Base-by-base conservation (phyloP, 768 basidiomycete genomes). In the Coprinopsis strossmayeri region DNA sequence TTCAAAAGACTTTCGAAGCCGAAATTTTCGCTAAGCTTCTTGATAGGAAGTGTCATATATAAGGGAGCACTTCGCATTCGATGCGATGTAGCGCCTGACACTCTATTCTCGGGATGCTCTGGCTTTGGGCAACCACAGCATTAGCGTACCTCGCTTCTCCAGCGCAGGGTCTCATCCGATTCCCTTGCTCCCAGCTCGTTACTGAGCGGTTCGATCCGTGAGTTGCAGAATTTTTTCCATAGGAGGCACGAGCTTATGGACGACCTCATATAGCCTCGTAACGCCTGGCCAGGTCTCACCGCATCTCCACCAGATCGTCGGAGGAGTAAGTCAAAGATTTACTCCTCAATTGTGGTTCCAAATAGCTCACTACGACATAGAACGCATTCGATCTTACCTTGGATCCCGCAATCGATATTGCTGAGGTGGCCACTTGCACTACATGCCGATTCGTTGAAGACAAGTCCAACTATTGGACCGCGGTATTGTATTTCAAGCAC, bases 101-200 rank as follows among this genome's bases (percentile, higher is more conserved):
- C 15, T 32, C 9, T 15, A 32, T 15, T 32, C 15, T 32, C 30
- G 30, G 30, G 56, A 3, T 64, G 51, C 5, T 78, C 75, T 23
- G n/a, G n/a, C n/a, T n/a, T n/a, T n/a, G n/a, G n/a, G n/a, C n/a
- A n/a, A n/a, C n/a, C n/a, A n/a, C n/a, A n/a, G n/a, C n/a, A n/a
- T n/a, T n/a, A n/a, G n/a, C n/a, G n/a, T n/a, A n/a, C n/a, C n/a
- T 46, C 4, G 30, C 45, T 9, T 13, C 11, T n/a, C 2, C 18
- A 12, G 24, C 26, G 12, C 9, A 46, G 18, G 45, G 27, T 18
- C 26, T 48, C 24, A n/a, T 49, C 21, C 48, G 40, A 3, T 43
- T 49, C 20, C 40, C 40, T 10, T 49, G 48, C 40, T 49, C 48
- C 13, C 40, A 49, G 32, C 48, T 49, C 3, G 48, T 49, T 13